Evolutionary conservation across 805 yeast species (phyloP), one percentile per base, ranked within the genome.

Genomic region (Candida koratica): DNA sequence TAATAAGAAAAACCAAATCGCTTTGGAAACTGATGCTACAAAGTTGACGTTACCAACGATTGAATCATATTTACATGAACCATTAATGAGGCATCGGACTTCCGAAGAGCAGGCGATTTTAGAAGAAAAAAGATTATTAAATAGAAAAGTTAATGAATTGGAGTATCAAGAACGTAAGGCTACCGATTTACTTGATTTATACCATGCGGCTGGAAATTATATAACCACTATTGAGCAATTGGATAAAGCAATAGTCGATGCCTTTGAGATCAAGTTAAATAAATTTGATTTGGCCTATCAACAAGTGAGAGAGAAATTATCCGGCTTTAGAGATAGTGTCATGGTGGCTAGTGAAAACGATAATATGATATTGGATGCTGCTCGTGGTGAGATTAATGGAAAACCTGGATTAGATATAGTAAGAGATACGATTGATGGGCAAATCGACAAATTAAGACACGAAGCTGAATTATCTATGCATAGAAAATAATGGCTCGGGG

Each of bases 21-120:
- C 63, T 35, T 71, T 70, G 36, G 71, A 69, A 44, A 58, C 73
- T 5, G 69, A 66, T 34, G 81, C 86, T 16, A 69, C 77, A 32
- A 64, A 68, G 49, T 71, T 81, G 51, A 85, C 95, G 1, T 66
- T 86, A 34, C 96, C 96, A 31, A 83, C 95, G 1, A 67, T 88
- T 39, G 87, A 82, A 49, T 69, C 73, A 25, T 69, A 78, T 44
- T 58, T 85, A 42, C 57, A 71, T 15, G 85, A 84, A 2, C 84
- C 90, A 11, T 61, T 87, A 42, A 75, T 89, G 69, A 73, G 83
- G 52, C 74, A 63, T 31, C 73, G 95, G 57, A 82, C 94, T 0
- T 67, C 63, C 16, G 93, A 80, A 50, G 95, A 89, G 60, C 56
- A 61, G 34, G 73, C 69, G 36, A 49, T 73, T 18, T 61, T 85